phyloP scores from a whole-genome alignment of 2,329 filamentous ascomycete species.

The Hypoxylon sp. region DNA sequence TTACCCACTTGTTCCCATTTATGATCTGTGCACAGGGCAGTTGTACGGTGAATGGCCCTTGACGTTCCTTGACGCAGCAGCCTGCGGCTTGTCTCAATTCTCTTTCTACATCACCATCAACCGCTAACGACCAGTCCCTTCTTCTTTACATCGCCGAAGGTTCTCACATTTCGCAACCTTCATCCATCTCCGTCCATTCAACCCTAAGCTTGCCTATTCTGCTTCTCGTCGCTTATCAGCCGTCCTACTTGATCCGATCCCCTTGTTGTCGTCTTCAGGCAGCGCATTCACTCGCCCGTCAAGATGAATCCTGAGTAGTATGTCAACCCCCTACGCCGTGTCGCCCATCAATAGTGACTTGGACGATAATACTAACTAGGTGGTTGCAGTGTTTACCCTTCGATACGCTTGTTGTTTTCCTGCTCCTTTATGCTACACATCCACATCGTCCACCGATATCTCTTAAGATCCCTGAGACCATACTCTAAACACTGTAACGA shows the following conservation, averaged over 20 bases:
- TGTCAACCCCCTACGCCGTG: constrained; percentile 59
- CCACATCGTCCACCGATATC: constrained; percentile 21
- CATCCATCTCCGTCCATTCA: constrained; percentile 37
- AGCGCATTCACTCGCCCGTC: constrained; percentile 56
- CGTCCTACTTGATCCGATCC: constrained; percentile 28
- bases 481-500: constrained; percentile 30
- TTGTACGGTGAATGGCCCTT: constrained; percentile 46
- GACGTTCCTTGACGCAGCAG: constrained; percentile 51
- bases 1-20: constrained; percentile 1
- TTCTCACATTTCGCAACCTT: constrained; percentile 27
- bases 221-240: constrained; percentile 29
- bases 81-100: constrained; percentile 53
- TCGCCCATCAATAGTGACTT: constrained; percentile 42
- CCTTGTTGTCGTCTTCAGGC: constrained; percentile 41
- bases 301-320: constrained; percentile 96
- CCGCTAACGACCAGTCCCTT: constrained; percentile 36
- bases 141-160: constrained; percentile 39
- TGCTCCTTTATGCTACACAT: constrained; percentile 28
- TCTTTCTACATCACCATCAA: constrained; percentile 52
- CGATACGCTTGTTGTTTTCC: constrained; percentile 22
- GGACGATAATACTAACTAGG: constrained; percentile 24
- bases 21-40: constrained; percentile 10
- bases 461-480: constrained; percentile 5
- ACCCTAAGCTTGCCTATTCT: constrained; percentile 5
- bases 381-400: constrained; percentile 36